Percentiles rank a stretch among this genome's conserved stretches.
phyloP scores from a whole-genome alignment of 208 protist species.

The Balamuthia mandrillaris region DNA sequence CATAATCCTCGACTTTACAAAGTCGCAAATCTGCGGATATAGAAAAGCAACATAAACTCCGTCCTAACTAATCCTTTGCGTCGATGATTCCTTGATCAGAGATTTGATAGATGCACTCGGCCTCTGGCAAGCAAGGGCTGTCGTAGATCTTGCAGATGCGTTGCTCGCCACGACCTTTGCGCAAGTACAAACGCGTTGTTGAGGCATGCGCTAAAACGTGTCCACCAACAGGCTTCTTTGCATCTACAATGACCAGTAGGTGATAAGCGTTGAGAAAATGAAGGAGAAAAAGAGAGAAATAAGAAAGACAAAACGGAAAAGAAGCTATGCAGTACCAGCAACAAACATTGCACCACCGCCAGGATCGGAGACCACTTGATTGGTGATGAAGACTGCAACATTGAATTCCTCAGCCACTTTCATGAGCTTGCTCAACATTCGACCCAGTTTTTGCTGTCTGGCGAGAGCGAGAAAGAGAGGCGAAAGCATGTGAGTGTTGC shows the following conservation, averaged over 20 bases:
- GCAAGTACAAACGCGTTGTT: constrained; percentile 83
- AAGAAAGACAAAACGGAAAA: neutral
- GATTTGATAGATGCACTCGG: constrained; percentile 82
- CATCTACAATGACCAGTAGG: constrained; percentile 54
- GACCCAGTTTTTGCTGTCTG: constrained; percentile 72
- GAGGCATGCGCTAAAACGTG: constrained; percentile 97
- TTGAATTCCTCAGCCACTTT: constrained; percentile 91
- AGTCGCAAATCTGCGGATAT: no score
- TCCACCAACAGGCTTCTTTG: constrained; percentile 81
- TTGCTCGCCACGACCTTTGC: constrained; percentile 85
- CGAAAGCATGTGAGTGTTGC: no score
- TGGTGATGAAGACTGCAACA: constrained; percentile 77
- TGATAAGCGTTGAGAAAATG: neutral
- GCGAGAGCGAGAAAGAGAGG: no score
- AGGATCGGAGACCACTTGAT: constrained; percentile 74
- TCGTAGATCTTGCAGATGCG: constrained; percentile 97
- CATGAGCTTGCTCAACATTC: constrained; percentile 80
- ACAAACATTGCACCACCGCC: constrained; percentile 71
- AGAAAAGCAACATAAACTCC: no score
- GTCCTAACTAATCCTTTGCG: constrained; percentile 79
- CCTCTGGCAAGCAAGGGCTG: constrained; percentile 93
- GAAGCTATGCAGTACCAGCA: neutral
- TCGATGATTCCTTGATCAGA: constrained; percentile 92
- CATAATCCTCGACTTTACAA: no score
- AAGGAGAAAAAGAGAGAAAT: neutral